Evolutionary conservation across 23 red algal species (phyloP).

Genomic region (Gracilaria caudata): DNA sequence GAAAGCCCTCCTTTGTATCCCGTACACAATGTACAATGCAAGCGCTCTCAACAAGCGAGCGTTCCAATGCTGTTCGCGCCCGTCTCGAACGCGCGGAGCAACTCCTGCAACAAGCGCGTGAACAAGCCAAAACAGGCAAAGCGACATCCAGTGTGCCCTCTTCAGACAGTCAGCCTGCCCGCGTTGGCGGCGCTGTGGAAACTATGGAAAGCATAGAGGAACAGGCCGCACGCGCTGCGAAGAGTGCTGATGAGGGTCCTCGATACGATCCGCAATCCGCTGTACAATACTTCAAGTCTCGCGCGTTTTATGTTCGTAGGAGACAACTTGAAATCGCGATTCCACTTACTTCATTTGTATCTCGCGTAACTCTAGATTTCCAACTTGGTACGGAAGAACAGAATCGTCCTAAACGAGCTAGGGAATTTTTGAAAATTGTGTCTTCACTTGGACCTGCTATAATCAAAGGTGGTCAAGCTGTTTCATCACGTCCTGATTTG

Average conservation of each 20-base stretch:
- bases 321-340: constrained; percentile 88
- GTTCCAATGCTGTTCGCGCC: constrained; percentile 30
- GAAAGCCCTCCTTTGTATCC: not conserved
- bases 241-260: constrained; percentile 65
- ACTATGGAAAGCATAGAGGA: constrained; percentile 34
- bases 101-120: constrained; percentile 26
- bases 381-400: constrained; percentile 80
- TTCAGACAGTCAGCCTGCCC: not conserved
- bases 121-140: not conserved
- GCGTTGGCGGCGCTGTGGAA: not conserved
- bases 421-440: constrained; percentile 93
- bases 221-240: constrained; percentile 61
- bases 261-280: constrained; percentile 81
- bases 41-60: constrained; percentile 4
- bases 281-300: constrained; percentile 53
- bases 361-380: constrained; percentile 79
- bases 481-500: constrained; percentile 94
- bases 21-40: constrained; percentile 5
- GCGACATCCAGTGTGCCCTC: not conserved
- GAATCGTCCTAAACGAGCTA: constrained; percentile 73
- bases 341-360: constrained; percentile 87
- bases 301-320: constrained; percentile 73
- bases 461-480: constrained; percentile 98
- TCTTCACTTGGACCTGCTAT: constrained; percentile 94
- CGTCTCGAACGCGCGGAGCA: constrained; percentile 47